A percentile compares a stretch with the other conserved stretches of the same genome.
These are phyloP conservation scores for Umbellularia californica DNA, from an alignment of 164 flowering plant species.

Conservation along the genomic window DNA sequence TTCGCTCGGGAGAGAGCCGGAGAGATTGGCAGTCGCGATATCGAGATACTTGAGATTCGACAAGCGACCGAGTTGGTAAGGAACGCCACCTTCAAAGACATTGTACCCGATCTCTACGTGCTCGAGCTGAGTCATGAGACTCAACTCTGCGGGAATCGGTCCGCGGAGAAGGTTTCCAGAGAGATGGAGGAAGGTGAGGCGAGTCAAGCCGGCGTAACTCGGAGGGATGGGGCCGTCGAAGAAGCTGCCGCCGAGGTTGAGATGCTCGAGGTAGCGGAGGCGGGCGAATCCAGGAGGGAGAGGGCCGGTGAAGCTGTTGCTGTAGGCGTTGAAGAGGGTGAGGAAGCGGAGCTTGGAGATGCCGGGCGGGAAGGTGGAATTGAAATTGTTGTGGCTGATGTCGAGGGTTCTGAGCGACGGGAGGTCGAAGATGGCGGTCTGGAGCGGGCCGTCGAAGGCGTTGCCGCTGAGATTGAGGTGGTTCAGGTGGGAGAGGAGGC, in stretches of 20 bases:
- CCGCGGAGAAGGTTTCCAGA: constrained; percentile 68
- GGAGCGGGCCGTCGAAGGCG: constrained; percentile 60
- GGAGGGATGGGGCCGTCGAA: constrained; percentile 65
- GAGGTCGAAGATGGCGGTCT: constrained; percentile 45
- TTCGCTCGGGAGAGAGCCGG: constrained; percentile 49
- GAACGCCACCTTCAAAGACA: constrained; percentile 38
- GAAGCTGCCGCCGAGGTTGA: constrained; percentile 93
- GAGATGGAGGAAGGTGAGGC: constrained; percentile 48
- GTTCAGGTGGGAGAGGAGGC: constrained; percentile 33
- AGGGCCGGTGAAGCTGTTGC: constrained; percentile 79
- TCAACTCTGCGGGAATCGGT: constrained; percentile 53
- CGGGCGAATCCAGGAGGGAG: constrained; percentile 49
- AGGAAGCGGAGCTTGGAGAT: constrained; percentile 53
- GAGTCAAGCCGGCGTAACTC: constrained; percentile 42
- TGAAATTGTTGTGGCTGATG: constrained; percentile 72
- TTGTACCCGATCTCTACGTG: constrained; percentile 88
- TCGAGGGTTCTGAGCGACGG: constrained; percentile 50
- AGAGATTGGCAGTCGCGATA: constrained; percentile 44
- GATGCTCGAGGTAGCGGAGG: constrained; percentile 47
- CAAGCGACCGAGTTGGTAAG: constrained; percentile 33
- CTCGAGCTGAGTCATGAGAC: constrained; percentile 39
- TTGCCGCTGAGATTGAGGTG: constrained; percentile 73
- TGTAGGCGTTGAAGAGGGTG: constrained; percentile 53
- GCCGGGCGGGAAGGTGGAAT: constrained; percentile 60
- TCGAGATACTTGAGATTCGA: constrained; percentile 60